Base-by-base conservation (phyloP, 768 basidiomycete species). In the Terana coerulea region DNA sequence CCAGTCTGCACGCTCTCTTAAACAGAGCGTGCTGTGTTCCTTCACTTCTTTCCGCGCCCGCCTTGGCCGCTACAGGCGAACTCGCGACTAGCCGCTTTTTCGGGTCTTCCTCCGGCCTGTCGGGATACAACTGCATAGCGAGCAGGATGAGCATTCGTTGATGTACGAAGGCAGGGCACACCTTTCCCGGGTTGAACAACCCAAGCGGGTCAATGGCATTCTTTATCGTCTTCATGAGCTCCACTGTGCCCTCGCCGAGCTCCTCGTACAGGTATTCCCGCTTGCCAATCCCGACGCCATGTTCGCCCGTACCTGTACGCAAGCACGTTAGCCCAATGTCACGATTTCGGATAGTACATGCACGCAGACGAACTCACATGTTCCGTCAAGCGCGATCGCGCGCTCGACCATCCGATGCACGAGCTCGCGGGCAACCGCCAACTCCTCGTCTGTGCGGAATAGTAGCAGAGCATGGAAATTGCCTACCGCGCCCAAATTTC, bases 241-340 rank as follows among this genome's bases (percentile, higher is more conserved):
- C 79, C 10, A 97, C 84, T 0, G 93, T 95, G 3, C 82, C 84
- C 40, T 72, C 72, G 0, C 95, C 95, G 0, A 98, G 77, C 65
- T 98, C 95, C n/a, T 84, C 76, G 15, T 71, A 65, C 2, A 98
- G 77, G 66, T 90, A 95, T 61, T 87, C 80, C 59, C 82, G 86
- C 72, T 94, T 94, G 9, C 91, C 91, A 6, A 93, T 67, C 1
- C 92, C 91, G 12, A 94, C 86, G 0, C 91, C 91, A 64, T 94
- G 91, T 65, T 94, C 91, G 8, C 90, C 89, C 3, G 87, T 89
- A 58, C 86, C 86, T 89, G 54, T 9, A n/a, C n/a, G n/a, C n/a
- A n/a, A n/a, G 48, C 3, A 37, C 9, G 34, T n/a, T 41, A 17
- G 31, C 28, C 24, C 28, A 39, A 41, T 15, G 15, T 56, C 21